These are phyloP conservation scores for Fusarium nygamai DNA, from an alignment of 2,329 filamentous ascomycete genomes.

Conservation along the genomic window DNA sequence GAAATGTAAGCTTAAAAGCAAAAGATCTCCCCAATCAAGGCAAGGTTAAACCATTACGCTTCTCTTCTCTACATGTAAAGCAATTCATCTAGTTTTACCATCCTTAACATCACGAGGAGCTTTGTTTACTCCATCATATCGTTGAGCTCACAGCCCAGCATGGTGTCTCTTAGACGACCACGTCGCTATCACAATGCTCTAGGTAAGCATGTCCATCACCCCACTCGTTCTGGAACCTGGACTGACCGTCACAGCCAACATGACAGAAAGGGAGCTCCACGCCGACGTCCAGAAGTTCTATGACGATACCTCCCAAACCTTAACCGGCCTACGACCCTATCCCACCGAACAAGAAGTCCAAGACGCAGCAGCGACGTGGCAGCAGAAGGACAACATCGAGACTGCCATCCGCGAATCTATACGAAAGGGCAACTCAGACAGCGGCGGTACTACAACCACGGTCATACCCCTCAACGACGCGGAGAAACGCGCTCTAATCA, in stretches of 20 bases:
- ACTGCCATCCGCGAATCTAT: not conserved
- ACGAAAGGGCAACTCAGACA: not conserved
- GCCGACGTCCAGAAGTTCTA: not conserved
- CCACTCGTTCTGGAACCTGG: not conserved
- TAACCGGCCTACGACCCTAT: not conserved
- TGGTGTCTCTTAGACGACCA: not conserved
- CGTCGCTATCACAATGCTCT: not conserved
- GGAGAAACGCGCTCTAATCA: not conserved
- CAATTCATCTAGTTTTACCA: not conserved
- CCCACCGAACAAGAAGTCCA: not conserved
- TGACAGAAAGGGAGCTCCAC: not conserved
- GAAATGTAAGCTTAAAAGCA: not conserved
- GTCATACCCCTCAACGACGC: not conserved
- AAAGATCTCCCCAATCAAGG: not conserved
- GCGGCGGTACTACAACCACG: not conserved
- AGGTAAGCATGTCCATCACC: not conserved
- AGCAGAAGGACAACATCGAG: not conserved
- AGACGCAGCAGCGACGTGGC: not conserved
- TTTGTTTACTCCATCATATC: accelerated
- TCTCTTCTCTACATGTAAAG: not conserved
- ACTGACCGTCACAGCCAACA: not conserved
- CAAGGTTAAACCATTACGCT: not conserved
- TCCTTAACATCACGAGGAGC: not conserved
- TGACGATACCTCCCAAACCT: not conserved
- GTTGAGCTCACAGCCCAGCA: not conserved